Evolutionary conservation across 768 basidiomycete genomes (phyloP).

Genomic region (Leccinum arenicola): DNA sequence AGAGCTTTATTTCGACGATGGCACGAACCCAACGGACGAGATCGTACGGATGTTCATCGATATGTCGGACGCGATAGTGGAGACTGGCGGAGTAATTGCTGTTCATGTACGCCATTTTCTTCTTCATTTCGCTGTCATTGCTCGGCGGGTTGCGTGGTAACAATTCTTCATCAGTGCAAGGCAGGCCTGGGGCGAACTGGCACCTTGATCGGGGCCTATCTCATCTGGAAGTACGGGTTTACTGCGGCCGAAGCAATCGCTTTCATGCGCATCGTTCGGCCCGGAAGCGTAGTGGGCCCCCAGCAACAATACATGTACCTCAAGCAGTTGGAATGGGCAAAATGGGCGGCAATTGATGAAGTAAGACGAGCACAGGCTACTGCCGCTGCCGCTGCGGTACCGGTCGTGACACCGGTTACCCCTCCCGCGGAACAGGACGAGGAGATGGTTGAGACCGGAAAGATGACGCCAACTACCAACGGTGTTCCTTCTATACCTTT

Average conservation of each 20-base stretch:
- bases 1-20: conserved; percentile 97
- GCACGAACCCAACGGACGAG: conserved; percentile 95
- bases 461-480: conserved; percentile 27
- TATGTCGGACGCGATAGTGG: conserved; percentile 74
- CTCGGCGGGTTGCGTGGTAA: conserved; percentile 20
- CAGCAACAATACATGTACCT: conserved; percentile 95
- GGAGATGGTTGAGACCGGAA: conserved; percentile 50
- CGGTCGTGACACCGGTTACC: conserved; percentile 70
- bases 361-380: conserved; percentile 46
- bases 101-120: conserved; percentile 65
- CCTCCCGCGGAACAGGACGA: conserved; percentile 79
- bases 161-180: conserved; percentile 64
- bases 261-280: conserved; percentile 97
- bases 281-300: conserved; percentile 89
- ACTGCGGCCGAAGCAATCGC: conserved; percentile 95
- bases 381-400: conserved; percentile 38
- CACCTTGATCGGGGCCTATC: conserved; percentile 94
- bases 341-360: conserved; percentile 90
- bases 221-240: conserved; percentile 98
- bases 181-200: conserved; percentile 96
- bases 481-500: conserved; percentile 31
- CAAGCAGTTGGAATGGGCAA: conserved; percentile 91
- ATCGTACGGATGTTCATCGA: conserved; percentile 92
- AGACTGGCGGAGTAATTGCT: conserved; percentile 77
- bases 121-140: conserved; percentile 9